Evolutionary conservation across 208 protist species (phyloP).

Genomic region (Wallacemonas sp.): DNA sequence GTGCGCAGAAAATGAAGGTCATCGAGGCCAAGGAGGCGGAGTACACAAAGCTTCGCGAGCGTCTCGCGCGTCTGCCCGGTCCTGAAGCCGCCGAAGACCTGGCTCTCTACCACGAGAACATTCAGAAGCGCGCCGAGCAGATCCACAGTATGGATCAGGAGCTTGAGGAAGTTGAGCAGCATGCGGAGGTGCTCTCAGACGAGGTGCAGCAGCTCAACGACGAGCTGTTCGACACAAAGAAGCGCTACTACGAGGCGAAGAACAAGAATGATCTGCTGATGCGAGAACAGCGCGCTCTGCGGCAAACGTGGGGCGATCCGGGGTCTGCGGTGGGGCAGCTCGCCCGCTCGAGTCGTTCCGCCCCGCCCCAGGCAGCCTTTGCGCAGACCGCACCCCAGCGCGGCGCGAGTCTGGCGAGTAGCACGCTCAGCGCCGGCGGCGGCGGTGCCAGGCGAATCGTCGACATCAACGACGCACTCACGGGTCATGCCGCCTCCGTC

Average conservation of each 20-base stretch:
- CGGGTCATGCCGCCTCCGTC: neutral
- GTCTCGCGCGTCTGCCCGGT: conserved; percentile 93
- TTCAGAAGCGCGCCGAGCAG: conserved; percentile 91
- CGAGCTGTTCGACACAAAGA: conserved; percentile 93
- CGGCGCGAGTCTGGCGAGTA: neutral
- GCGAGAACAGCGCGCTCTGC: conserved; percentile 43
- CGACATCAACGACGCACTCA: neutral
- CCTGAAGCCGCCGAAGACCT: conserved; percentile 97
- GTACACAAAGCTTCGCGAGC: conserved; percentile 91
- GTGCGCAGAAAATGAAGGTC: conserved; percentile 82
- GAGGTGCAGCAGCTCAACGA: conserved; percentile 87
- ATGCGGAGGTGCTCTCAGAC: conserved; percentile 79
- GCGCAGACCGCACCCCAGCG: neutral
- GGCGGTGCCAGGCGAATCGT: neutral
- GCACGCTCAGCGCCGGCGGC: neutral
- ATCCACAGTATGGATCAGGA: conserved; percentile 78
- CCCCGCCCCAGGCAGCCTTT: neutral
- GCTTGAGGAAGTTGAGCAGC: conserved; percentile 48
- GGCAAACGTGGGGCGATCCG: conserved; percentile 46
- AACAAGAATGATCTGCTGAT: conserved; percentile 68
- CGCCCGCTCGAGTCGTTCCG: neutral
- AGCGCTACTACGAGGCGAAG: conserved; percentile 92
- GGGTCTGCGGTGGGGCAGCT: conserved; percentile 11
- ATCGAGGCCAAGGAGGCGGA: conserved; percentile 90
- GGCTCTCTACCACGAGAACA: conserved; percentile 91